A percentile compares a stretch with the other conserved stretches of the same genome.
Conservation (phyloP, 805 yeast genomes). For the Wickerhamomyces alni region DNA sequence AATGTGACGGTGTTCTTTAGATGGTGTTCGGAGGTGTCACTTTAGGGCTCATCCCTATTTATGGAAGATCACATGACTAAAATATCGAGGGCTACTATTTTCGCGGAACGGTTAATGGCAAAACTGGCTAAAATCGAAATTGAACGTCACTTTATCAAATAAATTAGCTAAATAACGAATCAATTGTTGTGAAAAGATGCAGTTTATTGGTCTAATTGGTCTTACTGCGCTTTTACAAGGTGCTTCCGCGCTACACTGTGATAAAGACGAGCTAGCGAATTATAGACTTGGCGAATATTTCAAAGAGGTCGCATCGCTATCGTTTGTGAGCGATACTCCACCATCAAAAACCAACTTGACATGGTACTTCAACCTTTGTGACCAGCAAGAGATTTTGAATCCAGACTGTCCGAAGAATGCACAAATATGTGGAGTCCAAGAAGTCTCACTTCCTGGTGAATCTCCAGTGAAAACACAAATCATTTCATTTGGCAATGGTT, state of each 20-base stretch:
- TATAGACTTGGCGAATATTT: conserved; percentile 25
- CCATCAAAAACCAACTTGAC: conserved; percentile 60
- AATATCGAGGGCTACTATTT: no score
- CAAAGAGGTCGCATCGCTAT: conserved; percentile 42
- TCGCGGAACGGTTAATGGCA: no score
- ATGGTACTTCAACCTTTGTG: conserved; percentile 75
- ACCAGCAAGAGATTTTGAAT: conserved; percentile 29
- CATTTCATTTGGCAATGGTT: conserved; percentile 45
- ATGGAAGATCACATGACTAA: no score
- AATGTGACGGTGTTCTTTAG: no score
- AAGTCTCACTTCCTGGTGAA: conserved; percentile 43
- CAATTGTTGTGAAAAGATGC: neutral
- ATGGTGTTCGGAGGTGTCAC: no score
- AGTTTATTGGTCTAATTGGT: neutral
- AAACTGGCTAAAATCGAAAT: neutral
- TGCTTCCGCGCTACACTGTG: conserved; percentile 14
- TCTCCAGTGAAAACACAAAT: conserved; percentile 51
- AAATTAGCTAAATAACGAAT: no score
- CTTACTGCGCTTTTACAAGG: neutral
- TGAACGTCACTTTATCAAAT: no score
- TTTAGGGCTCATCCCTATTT: no score
- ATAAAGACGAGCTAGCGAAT: conserved; percentile 13
- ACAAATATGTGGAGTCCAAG: conserved; percentile 72
- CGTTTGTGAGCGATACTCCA: conserved; percentile 54
- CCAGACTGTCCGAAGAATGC: conserved; percentile 61